A percentile compares a stretch with the other conserved stretches of the same genome.
Evolutionary conservation across 176 grass and related monocot species (phyloP).

Genomic region (Hordeum vulgare): MorexV3_pseudomolecules_assembly NC_058522.1:220344109-220344608

Average conservation of each 20-base stretch:
- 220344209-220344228: conserved; percentile 61
- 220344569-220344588: not conserved
- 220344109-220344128: conserved; percentile 74
- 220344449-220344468: not conserved
- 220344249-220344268: conserved; percentile 93
- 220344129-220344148: conserved; percentile 43
- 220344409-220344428: no score
- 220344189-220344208: conserved; percentile 21
- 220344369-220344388: not conserved
- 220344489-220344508: not conserved
- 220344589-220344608: not conserved
- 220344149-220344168: conserved; percentile 3
- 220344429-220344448: not conserved
- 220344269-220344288: conserved; percentile 87
- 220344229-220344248: conserved; percentile 85
- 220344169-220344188: conserved; percentile 15
- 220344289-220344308: conserved; percentile 97
- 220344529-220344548: not conserved
- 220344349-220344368: no score
- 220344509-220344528: no score
- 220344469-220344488: not conserved
- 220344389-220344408: no score
- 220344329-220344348: not conserved
- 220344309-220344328: conserved; percentile 69
- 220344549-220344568: not conserved